These are phyloP conservation scores for Aegilops umbellulata DNA, from an alignment of 176 grass and related monocot genomes.

Conservation along the genomic window DNA sequence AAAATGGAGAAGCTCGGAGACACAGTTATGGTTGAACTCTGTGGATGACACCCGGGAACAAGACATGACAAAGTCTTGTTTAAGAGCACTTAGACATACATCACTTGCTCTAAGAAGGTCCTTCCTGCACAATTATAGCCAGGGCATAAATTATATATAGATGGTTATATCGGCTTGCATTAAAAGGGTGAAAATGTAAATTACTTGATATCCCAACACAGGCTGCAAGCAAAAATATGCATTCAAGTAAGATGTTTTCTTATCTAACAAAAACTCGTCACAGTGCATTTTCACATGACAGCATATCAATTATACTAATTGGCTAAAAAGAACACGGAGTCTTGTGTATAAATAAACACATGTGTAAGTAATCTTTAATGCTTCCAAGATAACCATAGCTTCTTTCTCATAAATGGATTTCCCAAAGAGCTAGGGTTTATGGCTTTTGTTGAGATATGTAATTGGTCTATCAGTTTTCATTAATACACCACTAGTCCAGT, in stretches of 20 bases:
- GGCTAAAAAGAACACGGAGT: not conserved
- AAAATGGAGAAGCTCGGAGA: constrained; percentile 75
- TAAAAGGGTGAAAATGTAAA: not conserved
- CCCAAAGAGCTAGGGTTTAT: too few relatives aligned
- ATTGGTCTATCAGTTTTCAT: too few relatives aligned
- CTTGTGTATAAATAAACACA: not conserved
- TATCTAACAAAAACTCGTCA: not conserved
- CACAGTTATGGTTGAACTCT: constrained; percentile 6
- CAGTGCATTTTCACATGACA: not conserved
- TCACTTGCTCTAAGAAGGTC: constrained; percentile 87
- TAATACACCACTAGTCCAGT: too few relatives aligned
- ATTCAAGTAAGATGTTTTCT: constrained; percentile 16
- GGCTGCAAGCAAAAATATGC: not conserved
- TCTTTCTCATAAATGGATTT: too few relatives aligned
- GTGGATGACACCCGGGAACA: too few relatives aligned
- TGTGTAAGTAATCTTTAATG: not conserved
- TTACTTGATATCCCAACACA: not conserved
- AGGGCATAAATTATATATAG: constrained; percentile 23
- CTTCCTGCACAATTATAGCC: constrained; percentile 48
- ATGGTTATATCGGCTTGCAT: not conserved
- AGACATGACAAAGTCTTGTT: constrained; percentile 66
- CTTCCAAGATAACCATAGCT: too few relatives aligned
- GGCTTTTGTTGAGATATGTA: too few relatives aligned
- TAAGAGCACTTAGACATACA: constrained; percentile 72
- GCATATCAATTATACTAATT: not conserved